Base-by-base conservation (phyloP, 2,329 filamentous ascomycete species). In the Coniochaeta ligniaria region DNA sequence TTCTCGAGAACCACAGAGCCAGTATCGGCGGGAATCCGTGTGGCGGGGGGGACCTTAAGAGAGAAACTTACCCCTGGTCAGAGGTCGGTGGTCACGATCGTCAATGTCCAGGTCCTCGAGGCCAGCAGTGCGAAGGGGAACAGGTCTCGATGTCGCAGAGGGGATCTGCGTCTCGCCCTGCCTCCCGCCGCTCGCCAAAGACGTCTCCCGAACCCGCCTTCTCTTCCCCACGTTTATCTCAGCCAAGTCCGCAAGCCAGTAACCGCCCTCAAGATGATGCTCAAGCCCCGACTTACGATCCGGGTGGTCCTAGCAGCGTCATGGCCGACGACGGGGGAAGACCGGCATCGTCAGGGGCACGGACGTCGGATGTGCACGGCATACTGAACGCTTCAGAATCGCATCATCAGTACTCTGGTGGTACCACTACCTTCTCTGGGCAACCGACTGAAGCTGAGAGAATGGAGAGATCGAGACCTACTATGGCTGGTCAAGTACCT, bases 101-200 rank as follows among this genome's bases (percentile, higher is more conserved):
- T 84, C 83, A 79, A 87, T 87, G 84, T 82, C 74, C 78, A 73
- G 78, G 76, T 76, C 76, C 74, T 75, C 74, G 74, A 73, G 78
- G 76, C 75, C 74, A 76, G 71, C 75, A 74, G 74, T 73, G 75
- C 73, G 76, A 74, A 79, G 81, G 82, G 78, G 82, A 83, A 75
- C 79, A 79, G 80, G 76, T 76, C 78, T 81, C 83, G 78, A 87
- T 87, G 85, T 86, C 83, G 77, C 82, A 85, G 78, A 81, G 79
- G 77, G 80, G 78, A 69, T 74, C 79, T 79, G 78, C 76, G 74
- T 76, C 81, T 81, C 78, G 75, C 72, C 78, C 82, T 78, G 74
- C 77, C 72, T 81, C 82, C 75, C 80, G 76, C 70, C 77, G 74
- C 67, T 65, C 35, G 6, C 45, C 59, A 43, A 58, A 62, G 50